Conservation (phyloP, 139 green algal genomes). For the Nannochloris sp. region DNA sequence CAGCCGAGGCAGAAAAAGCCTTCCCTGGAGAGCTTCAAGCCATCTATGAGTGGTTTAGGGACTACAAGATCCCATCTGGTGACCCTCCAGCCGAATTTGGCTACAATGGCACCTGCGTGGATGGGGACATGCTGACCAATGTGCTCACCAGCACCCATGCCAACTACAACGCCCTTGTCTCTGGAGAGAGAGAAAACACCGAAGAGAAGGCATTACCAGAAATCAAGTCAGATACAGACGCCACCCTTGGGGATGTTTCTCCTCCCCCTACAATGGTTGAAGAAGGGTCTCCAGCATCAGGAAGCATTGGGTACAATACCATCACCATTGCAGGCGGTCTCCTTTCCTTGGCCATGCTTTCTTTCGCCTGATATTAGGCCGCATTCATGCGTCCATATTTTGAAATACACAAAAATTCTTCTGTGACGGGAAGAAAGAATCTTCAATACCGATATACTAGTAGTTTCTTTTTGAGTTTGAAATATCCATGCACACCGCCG, state of each 20-base stretch:
- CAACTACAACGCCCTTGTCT: conserved; percentile 37
- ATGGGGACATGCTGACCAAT: conserved; percentile 8
- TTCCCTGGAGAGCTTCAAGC: conserved; percentile 90
- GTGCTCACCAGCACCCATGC: conserved; percentile 46
- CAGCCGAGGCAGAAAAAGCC: conserved; percentile 92
- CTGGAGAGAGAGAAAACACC: conserved; percentile 39
- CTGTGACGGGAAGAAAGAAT: too few relatives aligned
- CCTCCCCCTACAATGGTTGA: too few relatives aligned
- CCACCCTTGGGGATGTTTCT: too few relatives aligned
- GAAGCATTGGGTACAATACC: too few relatives aligned
- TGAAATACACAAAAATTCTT: too few relatives aligned
- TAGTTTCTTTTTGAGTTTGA: not conserved
- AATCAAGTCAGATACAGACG: too few relatives aligned
- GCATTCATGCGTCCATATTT: too few relatives aligned
- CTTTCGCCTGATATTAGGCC: too few relatives aligned
- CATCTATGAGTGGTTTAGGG: conserved; percentile 92
- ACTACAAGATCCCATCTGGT: conserved; percentile 99
- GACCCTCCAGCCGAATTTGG: conserved; percentile 93
- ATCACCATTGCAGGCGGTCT: too few relatives aligned
- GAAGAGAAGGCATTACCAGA: conserved; percentile 16
- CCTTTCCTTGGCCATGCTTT: too few relatives aligned
- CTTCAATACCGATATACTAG: too few relatives aligned
- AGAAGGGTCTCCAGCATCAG: too few relatives aligned
- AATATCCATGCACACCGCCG: not conserved
- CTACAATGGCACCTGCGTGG: conserved; percentile 65